phyloP scores from a whole-genome alignment of 148 eudicot genomes.

The Cornus suecica region DNA sequence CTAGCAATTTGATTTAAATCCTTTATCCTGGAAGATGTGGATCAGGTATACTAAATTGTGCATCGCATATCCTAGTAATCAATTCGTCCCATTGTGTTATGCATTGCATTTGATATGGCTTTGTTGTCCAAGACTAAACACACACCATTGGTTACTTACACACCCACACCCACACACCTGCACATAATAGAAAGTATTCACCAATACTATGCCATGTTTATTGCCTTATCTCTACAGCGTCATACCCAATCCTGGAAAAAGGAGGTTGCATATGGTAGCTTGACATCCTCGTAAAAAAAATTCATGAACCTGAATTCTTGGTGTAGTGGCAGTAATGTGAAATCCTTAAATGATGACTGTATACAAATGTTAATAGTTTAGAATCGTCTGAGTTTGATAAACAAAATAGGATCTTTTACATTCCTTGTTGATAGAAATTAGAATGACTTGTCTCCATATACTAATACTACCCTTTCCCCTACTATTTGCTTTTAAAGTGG shows the following conservation, averaged over 20 bases:
- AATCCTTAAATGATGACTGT: background rate
- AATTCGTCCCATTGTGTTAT: background rate
- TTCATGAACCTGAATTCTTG: no score
- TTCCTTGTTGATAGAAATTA: background rate
- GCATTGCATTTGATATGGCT: background rate
- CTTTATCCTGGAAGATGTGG: background rate
- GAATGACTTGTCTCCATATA: background rate
- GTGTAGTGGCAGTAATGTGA: background rate
- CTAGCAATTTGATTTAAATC: background rate
- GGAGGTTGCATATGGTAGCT: no score
- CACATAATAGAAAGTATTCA: no score
- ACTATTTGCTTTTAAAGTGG: background rate
- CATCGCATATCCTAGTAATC: no score
- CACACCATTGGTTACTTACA: background rate
- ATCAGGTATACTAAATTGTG: background rate
- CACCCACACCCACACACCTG: no score
- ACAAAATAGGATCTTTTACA: background rate
- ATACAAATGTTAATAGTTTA: background rate
- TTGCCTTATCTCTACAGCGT: no score
- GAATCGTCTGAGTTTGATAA: background rate
- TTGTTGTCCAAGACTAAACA: slow-evolving; percentile 5
- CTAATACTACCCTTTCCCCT: background rate
- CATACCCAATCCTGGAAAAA: no score
- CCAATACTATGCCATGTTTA: no score
- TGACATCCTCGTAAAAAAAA: no score